Evolutionary conservation across 1,139 yeast genomes (phyloP).

Genomic region (Suhomyces anneliseae): DNA sequence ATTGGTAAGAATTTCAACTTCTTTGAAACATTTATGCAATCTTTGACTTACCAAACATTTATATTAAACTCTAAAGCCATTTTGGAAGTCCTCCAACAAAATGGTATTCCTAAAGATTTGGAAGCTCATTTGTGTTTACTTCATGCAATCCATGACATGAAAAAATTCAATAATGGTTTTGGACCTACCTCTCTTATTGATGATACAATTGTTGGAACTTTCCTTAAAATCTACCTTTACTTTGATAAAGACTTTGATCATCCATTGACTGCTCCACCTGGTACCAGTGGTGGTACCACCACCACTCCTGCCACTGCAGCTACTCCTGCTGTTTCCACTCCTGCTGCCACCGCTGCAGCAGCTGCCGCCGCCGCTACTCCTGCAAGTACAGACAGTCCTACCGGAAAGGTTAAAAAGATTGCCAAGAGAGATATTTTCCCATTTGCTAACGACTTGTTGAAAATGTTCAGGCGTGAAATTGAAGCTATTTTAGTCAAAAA

Average conservation of each 20-base stretch:
- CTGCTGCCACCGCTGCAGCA: too few relatives aligned
- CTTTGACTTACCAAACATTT: slow-evolving; percentile 49
- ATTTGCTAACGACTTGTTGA: slow-evolving; percentile 37
- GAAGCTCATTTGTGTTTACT: slow-evolving; percentile 44
- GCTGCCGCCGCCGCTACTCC: not conserved
- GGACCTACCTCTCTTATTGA: slow-evolving; percentile 80
- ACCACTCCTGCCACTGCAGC: not conserved
- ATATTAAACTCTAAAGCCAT: slow-evolving; percentile 38
- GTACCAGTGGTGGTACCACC: not conserved
- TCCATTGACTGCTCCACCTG: not conserved
- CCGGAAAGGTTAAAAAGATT: slow-evolving; percentile 36
- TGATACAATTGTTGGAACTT: slow-evolving; percentile 68
- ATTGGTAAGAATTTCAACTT: slow-evolving; percentile 52
- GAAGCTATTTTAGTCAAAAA: slow-evolving; percentile 32
- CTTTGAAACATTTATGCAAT: slow-evolving; percentile 54
- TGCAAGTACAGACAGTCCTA: slow-evolving; percentile 27
- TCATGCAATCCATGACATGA: slow-evolving; percentile 59
- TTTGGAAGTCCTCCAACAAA: slow-evolving; percentile 27
- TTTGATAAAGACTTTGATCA: slow-evolving; percentile 13
- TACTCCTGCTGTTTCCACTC: too few relatives aligned
- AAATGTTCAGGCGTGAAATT: slow-evolving; percentile 28
- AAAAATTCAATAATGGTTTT: slow-evolving; percentile 76
- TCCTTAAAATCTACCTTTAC: slow-evolving; percentile 48
- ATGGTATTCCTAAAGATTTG: slow-evolving; percentile 29
- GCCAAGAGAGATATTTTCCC: slow-evolving; percentile 50